Evolutionary conservation across 75 land plant genomes (phyloP), one percentile per base, ranked within the genome.

Genomic region (Adiantum capillusveneris): DNA sequence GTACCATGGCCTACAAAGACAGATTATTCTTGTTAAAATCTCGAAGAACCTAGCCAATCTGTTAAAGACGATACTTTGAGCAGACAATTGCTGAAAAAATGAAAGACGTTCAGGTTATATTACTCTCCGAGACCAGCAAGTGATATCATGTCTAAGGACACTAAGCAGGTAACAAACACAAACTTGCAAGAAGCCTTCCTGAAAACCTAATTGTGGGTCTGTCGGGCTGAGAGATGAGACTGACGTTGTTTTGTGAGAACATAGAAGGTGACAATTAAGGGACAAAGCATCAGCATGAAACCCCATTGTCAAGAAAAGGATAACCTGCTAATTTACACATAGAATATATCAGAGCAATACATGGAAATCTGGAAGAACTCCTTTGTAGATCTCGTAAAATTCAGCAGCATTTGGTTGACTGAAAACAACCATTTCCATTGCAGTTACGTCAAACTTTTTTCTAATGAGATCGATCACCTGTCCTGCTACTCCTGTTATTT

Each of bases 1-100:
- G 71, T 17, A 72, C 62, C 76, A 73, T 73, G 19, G 76, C 70
- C 76, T 73, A 64, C 16, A 46, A 20, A n/a, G n/a, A n/a, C n/a
- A n/a, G n/a, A n/a, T n/a, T n/a, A n/a, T n/a, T n/a, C n/a, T n/a
- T n/a, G n/a, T n/a, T n/a, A n/a, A n/a, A n/a, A n/a, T n/a, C n/a
- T n/a, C n/a, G n/a, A n/a, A n/a, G n/a, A n/a, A n/a, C n/a, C n/a
- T n/a, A n/a, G n/a, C n/a, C n/a, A n/a, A n/a, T n/a, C n/a, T n/a
- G n/a, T n/a, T n/a, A n/a, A n/a, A n/a, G 37, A 59, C 18, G 17
- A 59, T 12, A 59, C 43, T 9, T 41, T 41, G 9, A 14, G 43
- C 43, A 41, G 14, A 41, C 14, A 9, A 41, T 41, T 41, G 9
- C 43, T 14, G 43, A 41, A 41, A 41, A 41, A 41, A 14, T 9